phyloP scores from a whole-genome alignment of 1,284 basidiomycete genomes.

The Coniferiporia weirii region DNA sequence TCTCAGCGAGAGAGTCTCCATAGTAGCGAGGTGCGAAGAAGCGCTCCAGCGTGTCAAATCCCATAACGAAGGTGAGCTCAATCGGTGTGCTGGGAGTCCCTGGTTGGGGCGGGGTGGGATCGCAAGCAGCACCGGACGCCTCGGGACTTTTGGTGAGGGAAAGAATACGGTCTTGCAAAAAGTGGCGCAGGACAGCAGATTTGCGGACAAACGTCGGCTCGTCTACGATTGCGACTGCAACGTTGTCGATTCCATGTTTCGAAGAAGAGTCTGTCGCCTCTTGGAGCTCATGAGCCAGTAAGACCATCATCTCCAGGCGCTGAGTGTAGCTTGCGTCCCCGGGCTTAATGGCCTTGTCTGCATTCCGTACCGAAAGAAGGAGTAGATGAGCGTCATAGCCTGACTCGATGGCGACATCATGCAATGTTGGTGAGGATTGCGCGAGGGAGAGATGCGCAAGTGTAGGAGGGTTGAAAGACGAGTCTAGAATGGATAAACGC shows the following conservation, averaged over 20 bases:
- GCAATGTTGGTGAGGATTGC: conserved; percentile 14
- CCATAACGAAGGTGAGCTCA: conserved; percentile 68
- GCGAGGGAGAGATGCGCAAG: conserved; percentile 81
- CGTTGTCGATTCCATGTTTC: conserved; percentile 35
- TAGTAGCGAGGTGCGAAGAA: conserved; percentile 84
- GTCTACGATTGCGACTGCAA: conserved; percentile 80
- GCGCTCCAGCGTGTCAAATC: conserved; percentile 85
- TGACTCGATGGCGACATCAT: neutral
- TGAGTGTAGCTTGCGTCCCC: conserved; percentile 73
- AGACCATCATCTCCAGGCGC: conserved; percentile 78
- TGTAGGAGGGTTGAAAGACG: conserved; percentile 94
- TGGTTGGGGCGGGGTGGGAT: too few species aligned
- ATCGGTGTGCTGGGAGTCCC: conserved; percentile 19
- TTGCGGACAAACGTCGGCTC: conserved; percentile 90
- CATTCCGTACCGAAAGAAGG: conserved; percentile 84
- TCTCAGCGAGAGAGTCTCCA: conserved; percentile 39
- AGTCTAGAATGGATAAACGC: conserved; percentile 73
- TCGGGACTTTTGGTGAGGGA: neutral
- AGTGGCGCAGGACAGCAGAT: conserved; percentile 54
- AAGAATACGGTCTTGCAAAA: conserved; percentile 33
- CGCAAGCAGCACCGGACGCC: too few species aligned
- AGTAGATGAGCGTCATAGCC: conserved; percentile 76
- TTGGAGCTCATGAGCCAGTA: conserved; percentile 52
- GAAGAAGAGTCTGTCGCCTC: neutral
- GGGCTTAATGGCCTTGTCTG: conserved; percentile 74